phyloP scores from a whole-genome alignment of 352 stramenopile species.

The Globisporangium camurandrum region DNA sequence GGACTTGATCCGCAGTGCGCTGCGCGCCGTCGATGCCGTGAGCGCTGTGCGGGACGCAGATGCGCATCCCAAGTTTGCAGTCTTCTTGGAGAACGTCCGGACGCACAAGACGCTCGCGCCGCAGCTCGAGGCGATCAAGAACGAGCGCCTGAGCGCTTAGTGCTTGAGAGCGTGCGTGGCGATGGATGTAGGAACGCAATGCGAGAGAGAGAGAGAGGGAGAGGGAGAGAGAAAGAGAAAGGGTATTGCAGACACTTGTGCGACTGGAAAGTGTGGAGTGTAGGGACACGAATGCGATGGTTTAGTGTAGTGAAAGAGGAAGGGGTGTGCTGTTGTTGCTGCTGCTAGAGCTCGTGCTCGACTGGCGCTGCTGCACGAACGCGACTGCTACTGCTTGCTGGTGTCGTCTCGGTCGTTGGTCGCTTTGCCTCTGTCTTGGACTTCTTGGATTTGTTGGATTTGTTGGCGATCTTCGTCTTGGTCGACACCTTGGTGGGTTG shows the following conservation, averaged over 20 bases:
- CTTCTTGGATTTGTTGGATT: conserved; percentile 2
- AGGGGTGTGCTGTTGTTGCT: too few relatives aligned
- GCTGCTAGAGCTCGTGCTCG: not conserved
- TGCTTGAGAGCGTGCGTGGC: not conserved
- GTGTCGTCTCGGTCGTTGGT: not conserved
- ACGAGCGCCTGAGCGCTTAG: conserved; percentile 32
- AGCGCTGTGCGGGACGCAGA: conserved; percentile 64
- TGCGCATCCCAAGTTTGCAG: conserved; percentile 61
- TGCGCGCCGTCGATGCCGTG: conserved; percentile 84
- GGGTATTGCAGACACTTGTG: not conserved
- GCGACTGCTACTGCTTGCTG: too few relatives aligned
- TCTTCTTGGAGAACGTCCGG: conserved; percentile 55
- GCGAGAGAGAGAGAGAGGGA: not conserved
- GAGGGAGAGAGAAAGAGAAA: not conserved
- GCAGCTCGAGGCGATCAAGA: conserved; percentile 59
- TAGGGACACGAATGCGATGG: not conserved
- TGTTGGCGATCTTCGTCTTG: conserved; percentile 11
- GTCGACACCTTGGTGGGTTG: not conserved
- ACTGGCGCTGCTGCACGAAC: too few relatives aligned
- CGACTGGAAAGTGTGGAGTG: not conserved
- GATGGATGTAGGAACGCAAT: not conserved
- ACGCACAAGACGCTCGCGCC: conserved; percentile 56
- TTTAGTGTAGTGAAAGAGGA: too few relatives aligned
- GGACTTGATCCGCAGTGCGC: conserved; percentile 93
- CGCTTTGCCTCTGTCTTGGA: not conserved